Conservation (phyloP, 1,284 basidiomycete species). For the Paramarasmius palmivorus region DNA sequence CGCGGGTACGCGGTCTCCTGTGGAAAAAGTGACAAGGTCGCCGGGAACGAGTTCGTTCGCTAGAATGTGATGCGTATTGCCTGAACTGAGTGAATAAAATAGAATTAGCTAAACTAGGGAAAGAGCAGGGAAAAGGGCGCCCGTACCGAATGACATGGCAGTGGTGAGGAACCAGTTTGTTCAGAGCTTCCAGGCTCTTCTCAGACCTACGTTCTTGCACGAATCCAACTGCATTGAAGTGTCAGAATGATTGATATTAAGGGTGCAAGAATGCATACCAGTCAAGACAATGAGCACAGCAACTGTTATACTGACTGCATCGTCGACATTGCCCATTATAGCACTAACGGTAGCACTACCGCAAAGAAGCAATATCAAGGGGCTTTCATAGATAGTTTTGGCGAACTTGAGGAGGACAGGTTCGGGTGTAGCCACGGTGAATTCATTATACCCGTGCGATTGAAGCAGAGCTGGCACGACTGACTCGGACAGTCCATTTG, state of each 20-base stretch:
- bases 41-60: constrained; percentile 96
- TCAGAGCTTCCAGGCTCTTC: constrained; percentile 91
- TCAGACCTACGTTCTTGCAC: constrained; percentile 95
- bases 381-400: constrained; percentile 92
- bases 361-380: constrained; percentile 87
- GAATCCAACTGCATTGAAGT: constrained; percentile 74
- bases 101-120: constrained; percentile 9
- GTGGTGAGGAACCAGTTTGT: constrained; percentile 95
- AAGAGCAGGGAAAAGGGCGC: background rate
- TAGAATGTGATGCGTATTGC: constrained; percentile 74
- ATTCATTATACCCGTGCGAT: constrained; percentile 90
- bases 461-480: constrained; percentile 68
- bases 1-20: constrained; percentile 93
- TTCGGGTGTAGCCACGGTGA: constrained; percentile 84
- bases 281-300: constrained; percentile 93
- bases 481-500: constrained; percentile 63
- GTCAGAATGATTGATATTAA: background rate
- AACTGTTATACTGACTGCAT: constrained; percentile 92
- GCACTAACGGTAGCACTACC: constrained; percentile 87
- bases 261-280: constrained; percentile 49
- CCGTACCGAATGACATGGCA: constrained; percentile 87
- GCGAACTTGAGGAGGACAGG: constrained; percentile 85
- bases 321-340: constrained; percentile 91
- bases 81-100: constrained; percentile 53
- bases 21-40: constrained; percentile 88